Evolutionary conservation across 2,329 filamentous ascomycete genomes (phyloP), one percentile per base, ranked within the genome.

Genomic region (Ophiostoma sp.): DNA sequence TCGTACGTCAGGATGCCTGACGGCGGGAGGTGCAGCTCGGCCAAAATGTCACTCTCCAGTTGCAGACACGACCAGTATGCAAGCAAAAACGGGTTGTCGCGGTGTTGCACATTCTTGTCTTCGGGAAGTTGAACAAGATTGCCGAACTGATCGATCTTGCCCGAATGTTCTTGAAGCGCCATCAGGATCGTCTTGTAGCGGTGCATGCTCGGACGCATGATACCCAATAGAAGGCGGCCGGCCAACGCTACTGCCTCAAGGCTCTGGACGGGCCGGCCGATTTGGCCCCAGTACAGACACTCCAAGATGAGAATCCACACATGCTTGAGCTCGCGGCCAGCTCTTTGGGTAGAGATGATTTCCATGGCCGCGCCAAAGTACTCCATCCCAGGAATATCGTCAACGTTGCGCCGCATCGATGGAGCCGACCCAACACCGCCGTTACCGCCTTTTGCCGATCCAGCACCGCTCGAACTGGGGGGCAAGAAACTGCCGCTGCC

Each of bases 41-140:
- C 96, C 64, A 98, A 87, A 63, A 98, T 93, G 80, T 98, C 95
- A 81, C 94, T 94, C 73, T 74, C 77, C 25, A 72, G 64, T 79
- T 98, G 95, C 75, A 98, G 84, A 80, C 93, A 97, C 8, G 95
- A 96, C 95, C 95, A 98, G 78, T 95, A 98, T 0, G 93, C 92
- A 77, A 97, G 87, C 17, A 92, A 85, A 48, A 92, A 85, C 73
- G 91, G 85, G 78, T 94, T 93, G 77, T 91, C 87, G 63, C 84
- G 77, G 73, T 80, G 81, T 52, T 84, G 85, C 2, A 52, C 81
- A 82, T 39, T 85, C 50, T 5, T 59, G 7, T 59, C 55, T 19
- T 70, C 68, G 4, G 48, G 31, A 5, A 8, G 4, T 28, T 36
- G 48, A 15, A 28, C 28, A 4, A 48, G 36, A 1, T 45, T 55